Evolutionary conservation across 2,329 filamentous ascomycete genomes (phyloP).

Genomic region (Gremmenia infestans): DNA sequence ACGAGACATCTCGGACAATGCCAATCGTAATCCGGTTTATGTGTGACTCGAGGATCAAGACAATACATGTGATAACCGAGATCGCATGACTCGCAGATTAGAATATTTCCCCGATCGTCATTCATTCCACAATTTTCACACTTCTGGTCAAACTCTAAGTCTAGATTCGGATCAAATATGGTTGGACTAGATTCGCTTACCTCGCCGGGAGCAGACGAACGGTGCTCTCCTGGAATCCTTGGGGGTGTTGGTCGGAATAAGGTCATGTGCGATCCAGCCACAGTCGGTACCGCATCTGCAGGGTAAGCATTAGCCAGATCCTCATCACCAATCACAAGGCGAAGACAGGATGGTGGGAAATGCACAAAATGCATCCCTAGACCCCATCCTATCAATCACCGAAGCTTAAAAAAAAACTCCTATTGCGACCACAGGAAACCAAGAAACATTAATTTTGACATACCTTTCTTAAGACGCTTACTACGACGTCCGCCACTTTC

Average conservation of each 20-base stretch:
- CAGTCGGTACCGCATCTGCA: conserved; percentile 66
- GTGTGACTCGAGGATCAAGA: conserved; percentile 77
- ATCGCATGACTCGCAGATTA: conserved; percentile 90
- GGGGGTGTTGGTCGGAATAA: conserved; percentile 79
- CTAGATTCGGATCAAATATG: conserved; percentile 24
- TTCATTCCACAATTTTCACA: conserved; percentile 84
- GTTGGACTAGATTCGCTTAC: conserved; percentile 52
- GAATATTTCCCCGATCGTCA: conserved; percentile 64
- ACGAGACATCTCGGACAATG: conserved; percentile 94
- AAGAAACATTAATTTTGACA: conserved; percentile 23
- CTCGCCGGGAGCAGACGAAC: conserved; percentile 42
- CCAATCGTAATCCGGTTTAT: conserved; percentile 82
- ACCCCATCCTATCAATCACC: conserved; percentile 2
- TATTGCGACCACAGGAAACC: neutral
- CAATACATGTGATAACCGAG: conserved; percentile 82
- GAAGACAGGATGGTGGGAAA: conserved; percentile 7
- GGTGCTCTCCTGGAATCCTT: conserved; percentile 50
- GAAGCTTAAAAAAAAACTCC: conserved; percentile 2
- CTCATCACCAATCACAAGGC: conserved; percentile 21
- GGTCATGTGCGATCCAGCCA: conserved; percentile 96
- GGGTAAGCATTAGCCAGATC: conserved; percentile 34
- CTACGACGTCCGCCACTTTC: conserved; percentile 73
- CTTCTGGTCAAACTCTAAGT: conserved; percentile 46
- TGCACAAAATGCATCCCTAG: conserved; percentile 20
- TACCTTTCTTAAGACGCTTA: conserved; percentile 88